Percentiles rank a stretch among this genome's conserved stretches.
These are phyloP conservation scores for Parietichytrium sp. DNA, from an alignment of 108 stramenopile genomes.

Conservation along the genomic window DNA sequence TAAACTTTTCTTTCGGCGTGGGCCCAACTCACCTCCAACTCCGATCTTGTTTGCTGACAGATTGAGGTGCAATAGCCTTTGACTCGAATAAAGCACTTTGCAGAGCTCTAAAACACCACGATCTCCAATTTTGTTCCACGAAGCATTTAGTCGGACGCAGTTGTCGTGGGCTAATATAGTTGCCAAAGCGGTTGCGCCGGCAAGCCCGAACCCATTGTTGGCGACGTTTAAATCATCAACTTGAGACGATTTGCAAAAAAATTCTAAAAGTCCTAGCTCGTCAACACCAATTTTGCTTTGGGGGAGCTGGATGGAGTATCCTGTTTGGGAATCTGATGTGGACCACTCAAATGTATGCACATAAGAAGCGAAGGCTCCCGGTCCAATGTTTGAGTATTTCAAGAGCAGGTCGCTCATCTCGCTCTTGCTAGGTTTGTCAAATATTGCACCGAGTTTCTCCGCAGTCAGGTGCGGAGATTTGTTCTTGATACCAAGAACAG, in stretches of 20 bases:
- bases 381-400: not conserved
- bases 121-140: constrained; percentile 25
- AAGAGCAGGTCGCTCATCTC: not conserved
- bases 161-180: not conserved
- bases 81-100: not conserved
- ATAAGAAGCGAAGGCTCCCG: not conserved
- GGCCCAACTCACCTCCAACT: not conserved
- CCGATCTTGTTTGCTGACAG: constrained; percentile 9
- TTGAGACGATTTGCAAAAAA: not conserved
- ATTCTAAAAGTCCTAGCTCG: constrained; percentile 1
- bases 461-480: too few relatives aligned
- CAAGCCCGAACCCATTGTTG: not conserved
- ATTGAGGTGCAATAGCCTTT: not conserved
- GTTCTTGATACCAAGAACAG: too few relatives aligned
- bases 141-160: not conserved
- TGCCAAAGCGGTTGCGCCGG: not conserved
- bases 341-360: not conserved
- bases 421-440: not conserved
- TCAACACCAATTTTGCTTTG: not conserved
- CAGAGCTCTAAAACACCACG: not conserved
- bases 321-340: not conserved
- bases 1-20: too few relatives aligned
- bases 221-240: not conserved
- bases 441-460: not conserved
- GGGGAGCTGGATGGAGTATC: not conserved